Conservation (phyloP, 306 rosid species). For the Quercus dentata region DNA sequence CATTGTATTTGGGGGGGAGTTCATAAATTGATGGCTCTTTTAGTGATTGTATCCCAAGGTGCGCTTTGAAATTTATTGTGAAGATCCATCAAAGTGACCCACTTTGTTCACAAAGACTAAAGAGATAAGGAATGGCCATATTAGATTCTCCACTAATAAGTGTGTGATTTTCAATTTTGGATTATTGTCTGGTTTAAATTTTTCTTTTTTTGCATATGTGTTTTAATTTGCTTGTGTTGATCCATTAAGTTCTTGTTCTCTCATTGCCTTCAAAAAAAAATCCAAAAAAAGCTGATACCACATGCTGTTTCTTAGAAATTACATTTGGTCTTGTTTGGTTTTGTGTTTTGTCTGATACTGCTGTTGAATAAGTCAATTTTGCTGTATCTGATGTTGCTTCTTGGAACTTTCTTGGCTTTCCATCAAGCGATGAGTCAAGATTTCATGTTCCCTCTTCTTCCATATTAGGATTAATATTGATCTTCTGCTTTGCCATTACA, state of each 20-base stretch:
- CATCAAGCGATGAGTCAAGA: not conserved
- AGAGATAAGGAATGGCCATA: not conserved
- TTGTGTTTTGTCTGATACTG: not conserved
- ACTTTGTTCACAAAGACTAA: not conserved
- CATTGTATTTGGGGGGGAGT: not conserved
- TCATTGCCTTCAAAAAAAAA: not conserved
- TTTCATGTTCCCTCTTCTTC: not conserved
- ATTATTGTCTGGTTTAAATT: not conserved
- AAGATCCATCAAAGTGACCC: not conserved
- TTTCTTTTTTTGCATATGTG: not conserved
- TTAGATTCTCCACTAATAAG: conserved; percentile 2
- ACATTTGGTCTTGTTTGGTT: not conserved
- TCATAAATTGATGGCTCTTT: not conserved
- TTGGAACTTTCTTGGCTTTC: not conserved
- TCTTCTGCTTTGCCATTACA: too few species aligned
- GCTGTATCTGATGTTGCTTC: not conserved
- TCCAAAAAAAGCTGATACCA: not conserved
- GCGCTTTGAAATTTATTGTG: not conserved
- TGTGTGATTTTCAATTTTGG: not conserved
- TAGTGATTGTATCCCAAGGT: not conserved
- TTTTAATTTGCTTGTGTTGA: not conserved
- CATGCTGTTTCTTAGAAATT: not conserved
- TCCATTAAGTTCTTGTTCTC: not conserved
- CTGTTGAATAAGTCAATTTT: not conserved
- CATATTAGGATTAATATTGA: too few species aligned